These are phyloP conservation scores for Amanita inopinata DNA, from an alignment of 768 basidiomycete species.

Conservation along the genomic window DNA sequence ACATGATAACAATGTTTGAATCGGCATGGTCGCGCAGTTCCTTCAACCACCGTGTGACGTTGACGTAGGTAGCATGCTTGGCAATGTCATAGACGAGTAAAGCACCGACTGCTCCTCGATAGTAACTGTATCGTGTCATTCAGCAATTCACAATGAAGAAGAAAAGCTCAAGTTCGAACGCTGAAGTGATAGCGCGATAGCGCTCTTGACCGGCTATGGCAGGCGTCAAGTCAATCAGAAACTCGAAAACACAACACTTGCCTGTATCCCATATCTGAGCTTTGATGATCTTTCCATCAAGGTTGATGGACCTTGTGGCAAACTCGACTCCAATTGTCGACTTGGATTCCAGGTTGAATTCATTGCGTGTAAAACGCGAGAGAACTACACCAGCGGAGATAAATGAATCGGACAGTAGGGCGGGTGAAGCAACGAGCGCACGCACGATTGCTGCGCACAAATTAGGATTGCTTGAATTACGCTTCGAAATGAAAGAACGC, in stretches of 20 bases:
- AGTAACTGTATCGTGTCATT: slow-evolving; percentile 52
- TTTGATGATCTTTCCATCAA: slow-evolving; percentile 96
- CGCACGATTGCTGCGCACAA: slow-evolving; percentile 54
- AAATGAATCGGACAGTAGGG: slow-evolving; percentile 9
- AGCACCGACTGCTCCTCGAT: slow-evolving; percentile 92
- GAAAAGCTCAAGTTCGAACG: slow-evolving; percentile 41
- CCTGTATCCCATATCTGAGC: slow-evolving; percentile 99
- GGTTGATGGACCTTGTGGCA: slow-evolving; percentile 87
- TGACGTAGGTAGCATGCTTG: slow-evolving; percentile 89
- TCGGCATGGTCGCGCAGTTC: slow-evolving; percentile 93
- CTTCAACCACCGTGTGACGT: slow-evolving; percentile 93
- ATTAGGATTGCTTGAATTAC: too few species aligned
- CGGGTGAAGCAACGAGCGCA: slow-evolving; percentile 10
- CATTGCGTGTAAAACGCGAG: slow-evolving; percentile 98
- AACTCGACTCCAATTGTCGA: slow-evolving; percentile 99
- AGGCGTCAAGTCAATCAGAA: not conserved
- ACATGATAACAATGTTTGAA: slow-evolving; percentile 90
- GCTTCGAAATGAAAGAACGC: slow-evolving; percentile 31
- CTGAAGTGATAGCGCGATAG: slow-evolving; percentile 95
- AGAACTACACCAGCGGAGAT: slow-evolving; percentile 54
- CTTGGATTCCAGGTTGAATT: slow-evolving; percentile 98
- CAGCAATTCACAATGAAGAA: slow-evolving; percentile 3
- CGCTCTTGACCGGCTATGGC: slow-evolving; percentile 85
- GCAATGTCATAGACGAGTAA: slow-evolving; percentile 92
- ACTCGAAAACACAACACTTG: slow-evolving; percentile 23